Base-by-base conservation (phyloP, 2,329 filamentous ascomycete species). In the Aureobasidium vineae region DNA sequence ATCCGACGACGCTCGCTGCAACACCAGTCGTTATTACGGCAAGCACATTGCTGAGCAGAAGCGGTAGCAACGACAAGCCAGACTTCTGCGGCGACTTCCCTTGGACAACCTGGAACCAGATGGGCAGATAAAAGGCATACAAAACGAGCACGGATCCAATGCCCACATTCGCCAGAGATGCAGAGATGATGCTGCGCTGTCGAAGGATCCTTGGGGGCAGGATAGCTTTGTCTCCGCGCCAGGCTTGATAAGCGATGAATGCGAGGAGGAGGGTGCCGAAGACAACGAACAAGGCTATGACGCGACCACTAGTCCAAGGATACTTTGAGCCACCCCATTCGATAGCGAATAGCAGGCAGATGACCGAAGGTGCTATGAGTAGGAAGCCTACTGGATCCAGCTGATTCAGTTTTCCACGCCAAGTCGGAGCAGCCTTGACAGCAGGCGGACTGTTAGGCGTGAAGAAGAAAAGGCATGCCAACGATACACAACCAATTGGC, bases 271-370 rank as follows among this genome's bases (percentile, higher is more conserved):
- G 59, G 43, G 26, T 21, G 15, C 31, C 60, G 41, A 67, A 67
- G 28, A 59, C 26, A 4, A 65, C 49, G 28, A 67, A 43, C 19
- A 67, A 33, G 4, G n/a, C 60, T 28, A 69, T 71, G 26, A 76
- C 68, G 16, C 52, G 40, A n/a, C 67, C 66, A 28, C 70, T 66
- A 2, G 61, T 68, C 75, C 75, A 77, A 19, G 72, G 43, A 64
- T 84, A 68, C 0, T 73, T 77, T 1, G 74, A 74, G 8, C 82
- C 82, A 6, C 77, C 77, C 43, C 84, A 77, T 67, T 85, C 79
- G 78, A 69, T 74, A 73, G 71, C 83, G 70, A 73, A 78, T 74
- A 70, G 75, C 73, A 68, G 74, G 75, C 78, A 84, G 4, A 72
- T 66, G 21, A 76, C 70, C 3, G 65, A 28, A n/a, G 64, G 36